These are phyloP conservation scores for Camelina sativa DNA, from an alignment of 345 rosid genomes.

Conservation along the genomic window DNA sequence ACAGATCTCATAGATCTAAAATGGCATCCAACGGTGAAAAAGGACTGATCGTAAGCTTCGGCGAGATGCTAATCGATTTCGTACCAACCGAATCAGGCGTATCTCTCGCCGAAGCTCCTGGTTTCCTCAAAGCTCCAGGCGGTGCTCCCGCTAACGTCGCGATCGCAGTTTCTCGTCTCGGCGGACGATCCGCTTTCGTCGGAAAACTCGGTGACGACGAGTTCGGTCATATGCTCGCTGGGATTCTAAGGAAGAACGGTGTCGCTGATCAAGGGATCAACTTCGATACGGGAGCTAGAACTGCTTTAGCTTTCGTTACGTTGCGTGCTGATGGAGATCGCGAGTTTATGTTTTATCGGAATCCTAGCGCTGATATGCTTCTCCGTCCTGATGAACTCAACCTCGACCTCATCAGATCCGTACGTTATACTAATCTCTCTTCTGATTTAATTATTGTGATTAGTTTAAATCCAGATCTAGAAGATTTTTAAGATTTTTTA, in stretches of 20 bases:
- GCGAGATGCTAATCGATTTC: slow-evolving; percentile 69
- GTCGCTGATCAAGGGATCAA: slow-evolving; percentile 62
- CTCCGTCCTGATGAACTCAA: slow-evolving; percentile 64
- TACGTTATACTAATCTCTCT: slow-evolving; percentile 33
- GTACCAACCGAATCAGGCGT: slow-evolving; percentile 63
- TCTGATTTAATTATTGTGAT: slow-evolving; percentile 21
- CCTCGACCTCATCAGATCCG: slow-evolving; percentile 58
- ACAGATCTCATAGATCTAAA: slow-evolving; percentile 30
- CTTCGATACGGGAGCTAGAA: slow-evolving; percentile 64
- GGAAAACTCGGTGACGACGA: slow-evolving; percentile 74
- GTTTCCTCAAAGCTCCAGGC: slow-evolving; percentile 67
- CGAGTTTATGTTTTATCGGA: slow-evolving; percentile 68
- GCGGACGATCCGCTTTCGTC: slow-evolving; percentile 60
- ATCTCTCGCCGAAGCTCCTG: slow-evolving; percentile 70
- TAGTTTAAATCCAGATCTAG: not conserved
- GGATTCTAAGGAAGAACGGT: slow-evolving; percentile 58
- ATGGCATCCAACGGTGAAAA: slow-evolving; percentile 54
- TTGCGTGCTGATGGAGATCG: slow-evolving; percentile 66
- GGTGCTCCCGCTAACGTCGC: slow-evolving; percentile 78
- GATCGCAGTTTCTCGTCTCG: slow-evolving; percentile 59
- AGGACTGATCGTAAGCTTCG: slow-evolving; percentile 50
- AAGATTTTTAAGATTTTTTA: slow-evolving; percentile 36
- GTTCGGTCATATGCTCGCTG: slow-evolving; percentile 66
- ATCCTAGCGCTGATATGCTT: slow-evolving; percentile 83
- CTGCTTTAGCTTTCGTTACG: slow-evolving; percentile 71